Conservation (phyloP, 2,329 filamentous ascomycete species). For the Neospermospora avenae region DNA sequence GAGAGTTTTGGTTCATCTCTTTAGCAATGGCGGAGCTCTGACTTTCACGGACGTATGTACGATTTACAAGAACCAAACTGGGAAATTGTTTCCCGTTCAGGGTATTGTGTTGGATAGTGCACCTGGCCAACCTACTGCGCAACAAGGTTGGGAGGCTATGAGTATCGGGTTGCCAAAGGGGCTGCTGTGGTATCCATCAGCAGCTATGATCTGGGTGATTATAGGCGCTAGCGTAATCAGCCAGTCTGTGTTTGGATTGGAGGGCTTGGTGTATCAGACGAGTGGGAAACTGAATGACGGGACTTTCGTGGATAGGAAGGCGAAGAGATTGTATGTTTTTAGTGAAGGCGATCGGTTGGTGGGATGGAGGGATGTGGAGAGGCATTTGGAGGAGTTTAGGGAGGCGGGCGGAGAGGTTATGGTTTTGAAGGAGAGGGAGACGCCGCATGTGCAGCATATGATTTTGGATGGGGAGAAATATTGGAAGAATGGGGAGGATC, state of each 20-base stretch:
- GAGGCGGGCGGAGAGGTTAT: slow-evolving; percentile 11
- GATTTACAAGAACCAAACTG: slow-evolving; percentile 7
- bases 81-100: slow-evolving; percentile 8
- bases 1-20: slow-evolving; percentile 17
- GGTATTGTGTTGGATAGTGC: slow-evolving; percentile 17
- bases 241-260: slow-evolving; percentile 3
- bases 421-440: slow-evolving; percentile 15
- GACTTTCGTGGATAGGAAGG: slow-evolving; percentile 12
- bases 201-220: background rate
- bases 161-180: slow-evolving; percentile 6
- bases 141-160: slow-evolving; percentile 10
- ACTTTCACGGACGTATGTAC: slow-evolving; percentile 13
- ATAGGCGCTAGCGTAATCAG: background rate
- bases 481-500: slow-evolving; percentile 15
- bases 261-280: slow-evolving; percentile 6
- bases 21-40: slow-evolving; percentile 21
- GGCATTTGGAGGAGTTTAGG: slow-evolving; percentile 18
- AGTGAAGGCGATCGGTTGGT: slow-evolving; percentile 23
- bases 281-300: slow-evolving; percentile 16
- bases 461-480: slow-evolving; percentile 20
- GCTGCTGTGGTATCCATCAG: slow-evolving; percentile 8
- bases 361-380: slow-evolving; percentile 16
- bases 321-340: slow-evolving; percentile 26
- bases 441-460: slow-evolving; percentile 23
- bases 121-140: slow-evolving; percentile 12